Evolutionary conservation across 2,329 filamentous ascomycete genomes (phyloP).

Genomic region (Beauveria rudraprayagi): DNA sequence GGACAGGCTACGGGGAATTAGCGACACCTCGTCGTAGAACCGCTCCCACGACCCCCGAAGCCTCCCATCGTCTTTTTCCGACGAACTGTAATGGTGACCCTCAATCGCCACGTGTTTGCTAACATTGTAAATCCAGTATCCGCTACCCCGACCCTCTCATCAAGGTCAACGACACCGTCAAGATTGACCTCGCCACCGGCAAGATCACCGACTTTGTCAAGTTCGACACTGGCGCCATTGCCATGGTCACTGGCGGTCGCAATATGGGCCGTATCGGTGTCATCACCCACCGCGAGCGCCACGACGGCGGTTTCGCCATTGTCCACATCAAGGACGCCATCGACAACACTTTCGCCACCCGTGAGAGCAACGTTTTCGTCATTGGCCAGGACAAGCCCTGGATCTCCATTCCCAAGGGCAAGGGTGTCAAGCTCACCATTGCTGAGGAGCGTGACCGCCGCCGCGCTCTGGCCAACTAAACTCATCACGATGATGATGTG

Average conservation of each 20-base stretch:
- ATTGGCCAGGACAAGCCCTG: conserved; percentile 98
- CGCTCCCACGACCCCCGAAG: conserved; percentile 1
- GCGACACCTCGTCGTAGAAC: conserved; percentile 5
- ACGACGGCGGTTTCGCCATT: conserved; percentile 99
- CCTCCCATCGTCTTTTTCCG: conserved; percentile 20
- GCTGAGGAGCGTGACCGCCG: conserved; percentile 98
- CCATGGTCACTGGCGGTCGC: conserved; percentile 98
- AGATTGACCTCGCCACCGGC: conserved; percentile 93
- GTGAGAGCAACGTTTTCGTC: conserved; percentile 99
- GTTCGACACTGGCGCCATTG: conserved; percentile 97
- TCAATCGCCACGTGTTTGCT: conserved; percentile 27
- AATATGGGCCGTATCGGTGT: conserved; percentile 99
- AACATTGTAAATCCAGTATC: conserved; percentile 58
- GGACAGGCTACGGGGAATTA: not conserved
- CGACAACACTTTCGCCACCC: conserved; percentile 99
- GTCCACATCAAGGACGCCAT: conserved; percentile 99
- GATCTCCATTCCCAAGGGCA: conserved; percentile 99
- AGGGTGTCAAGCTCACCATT: conserved; percentile 99
- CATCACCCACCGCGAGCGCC: conserved; percentile 99
- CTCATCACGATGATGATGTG: conserved; percentile 8
- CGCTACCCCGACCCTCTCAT: conserved; percentile 97
- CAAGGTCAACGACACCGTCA: conserved; percentile 99
- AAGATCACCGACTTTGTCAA: conserved; percentile 98
- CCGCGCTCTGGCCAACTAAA: conserved; percentile 59
- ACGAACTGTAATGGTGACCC: conserved; percentile 8